Evolutionary conservation across 2,329 filamentous ascomycete genomes (phyloP), one percentile per base, ranked within the genome.

Genomic region (Ophiognomonia clavigignenti-juglandacearum): DNA sequence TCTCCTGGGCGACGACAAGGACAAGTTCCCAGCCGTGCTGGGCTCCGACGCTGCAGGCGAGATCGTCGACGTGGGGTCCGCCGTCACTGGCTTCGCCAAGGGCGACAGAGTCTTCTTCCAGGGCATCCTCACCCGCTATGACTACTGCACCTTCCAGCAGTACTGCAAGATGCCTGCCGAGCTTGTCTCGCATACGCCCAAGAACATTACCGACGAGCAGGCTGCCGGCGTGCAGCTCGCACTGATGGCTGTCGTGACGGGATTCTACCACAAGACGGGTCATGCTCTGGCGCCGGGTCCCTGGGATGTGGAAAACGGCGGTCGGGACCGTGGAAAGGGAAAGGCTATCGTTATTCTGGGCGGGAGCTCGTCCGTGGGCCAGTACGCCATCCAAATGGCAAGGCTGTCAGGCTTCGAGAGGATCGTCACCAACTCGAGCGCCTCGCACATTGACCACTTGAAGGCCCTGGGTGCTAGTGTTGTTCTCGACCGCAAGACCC

Each of bases 361-460:
- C 6, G 34, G 34, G 8, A 36, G 34, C 16, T 36, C 34, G 7
- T 65, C 61, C 35, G 70, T 74, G 2, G 71, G 71, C 4, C 61
- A 63, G 52, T 66, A 64, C 43, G 68, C 66, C 3, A 63, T 73
- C 5, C 70, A 74, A 51, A 62, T 74, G 6, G 65, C 67, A 14
- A 52, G 58, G 3, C 62, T 63, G 1, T 63, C 67, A 5, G 71
- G 71, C 5, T 71, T 67, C 47, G 59, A 66, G 20, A 69, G 74
- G 9, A 45, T 72, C 11, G 56, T 63, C 5, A 70, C 66, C 3
- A 60, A 62, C 1, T 65, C 64, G 1, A 36, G 34, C 18, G 53
- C 60, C 3, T 61, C 57, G 44, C 72, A 72, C 52, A 65, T 66
- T 23, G 61, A 47, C 14, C 55, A 56, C 42, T 40, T 51, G 22